phyloP scores from a whole-genome alignment of 371 early-diverging fungal genomes.

The Cokeromyces recurvatus region DNA sequence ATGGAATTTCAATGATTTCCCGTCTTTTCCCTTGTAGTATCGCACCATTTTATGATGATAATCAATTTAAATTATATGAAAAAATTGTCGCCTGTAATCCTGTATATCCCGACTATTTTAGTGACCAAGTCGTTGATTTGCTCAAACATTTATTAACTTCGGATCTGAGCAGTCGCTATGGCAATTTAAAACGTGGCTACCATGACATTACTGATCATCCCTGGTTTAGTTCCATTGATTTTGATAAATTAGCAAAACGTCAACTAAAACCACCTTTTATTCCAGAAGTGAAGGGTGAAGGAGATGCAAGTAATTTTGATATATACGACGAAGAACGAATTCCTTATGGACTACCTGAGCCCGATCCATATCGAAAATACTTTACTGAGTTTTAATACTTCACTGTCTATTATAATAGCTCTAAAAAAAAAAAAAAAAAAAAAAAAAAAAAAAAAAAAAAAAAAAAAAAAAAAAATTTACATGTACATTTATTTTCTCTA shows the following conservation, averaged over 20 bases:
- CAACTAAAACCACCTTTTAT: constrained; percentile 85
- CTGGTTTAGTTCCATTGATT: constrained; percentile 94
- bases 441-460: background rate
- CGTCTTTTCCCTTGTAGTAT: constrained; percentile 10
- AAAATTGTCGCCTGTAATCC: constrained; percentile 64
- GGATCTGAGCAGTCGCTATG: constrained; percentile 84
- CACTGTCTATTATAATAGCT: too few species aligned
- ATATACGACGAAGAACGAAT: constrained; percentile 75
- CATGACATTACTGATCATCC: constrained; percentile 86
- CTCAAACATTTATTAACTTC: constrained; percentile 79
- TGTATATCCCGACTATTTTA: constrained; percentile 74
- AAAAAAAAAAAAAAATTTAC: background rate
- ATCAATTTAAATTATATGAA: constrained; percentile 86
- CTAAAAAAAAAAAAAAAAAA: too few species aligned
- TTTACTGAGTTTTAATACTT: constrained; percentile 25
- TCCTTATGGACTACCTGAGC: constrained; percentile 34
- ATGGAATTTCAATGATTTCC: constrained; percentile 5
- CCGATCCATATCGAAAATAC: constrained; percentile 24
- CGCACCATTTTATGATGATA: constrained; percentile 92
- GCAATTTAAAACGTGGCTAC: constrained; percentile 82
- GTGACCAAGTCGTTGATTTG: constrained; percentile 80
- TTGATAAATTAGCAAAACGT: constrained; percentile 66
- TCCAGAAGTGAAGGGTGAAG: constrained; percentile 72
- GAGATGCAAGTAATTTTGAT: constrained; percentile 93
- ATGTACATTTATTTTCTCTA: too few species aligned